Evolutionary conservation across 495 filamentous ascomycete genomes (phyloP).

Genomic region (Hyaloscypha bicolor): DNA sequence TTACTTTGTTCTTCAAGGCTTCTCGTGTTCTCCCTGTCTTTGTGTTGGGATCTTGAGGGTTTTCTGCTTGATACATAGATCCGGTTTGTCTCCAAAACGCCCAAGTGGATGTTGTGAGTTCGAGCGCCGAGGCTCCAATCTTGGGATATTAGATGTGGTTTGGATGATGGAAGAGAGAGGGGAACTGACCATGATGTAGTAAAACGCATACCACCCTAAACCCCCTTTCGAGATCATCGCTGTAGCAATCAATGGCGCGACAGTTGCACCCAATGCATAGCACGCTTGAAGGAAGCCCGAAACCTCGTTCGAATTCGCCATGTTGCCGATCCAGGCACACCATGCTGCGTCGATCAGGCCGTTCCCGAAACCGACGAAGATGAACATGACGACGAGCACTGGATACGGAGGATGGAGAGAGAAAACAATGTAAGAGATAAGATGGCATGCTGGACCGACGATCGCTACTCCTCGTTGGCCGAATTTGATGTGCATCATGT

Average conservation of each 20-base stretch:
- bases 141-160: conserved; percentile 35
- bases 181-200: conserved; percentile 52
- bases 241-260: conserved; percentile 77
- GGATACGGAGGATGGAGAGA: conserved; percentile 75
- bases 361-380: conserved; percentile 72
- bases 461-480: conserved; percentile 79
- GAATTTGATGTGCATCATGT: conserved; percentile 52
- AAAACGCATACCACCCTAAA: conserved; percentile 65
- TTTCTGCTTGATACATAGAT: conserved; percentile 57
- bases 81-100: conserved; percentile 75
- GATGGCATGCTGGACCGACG: conserved; percentile 62
- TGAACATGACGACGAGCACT: conserved; percentile 67
- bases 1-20: conserved; percentile 59
- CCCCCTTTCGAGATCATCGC: conserved; percentile 60
- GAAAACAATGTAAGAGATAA: conserved; percentile 69
- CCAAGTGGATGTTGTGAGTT: conserved; percentile 51
- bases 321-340: conserved; percentile 81
- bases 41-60: conserved; percentile 40
- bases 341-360: conserved; percentile 72
- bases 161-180: conserved; percentile 19
- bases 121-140: conserved; percentile 64
- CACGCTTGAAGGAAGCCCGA: conserved; percentile 71
- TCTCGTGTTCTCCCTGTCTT: conserved; percentile 47
- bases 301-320: conserved; percentile 67
- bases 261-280: conserved; percentile 76